phyloP scores from a whole-genome alignment of 306 rosid species.

The Vigna radiata region DNA sequence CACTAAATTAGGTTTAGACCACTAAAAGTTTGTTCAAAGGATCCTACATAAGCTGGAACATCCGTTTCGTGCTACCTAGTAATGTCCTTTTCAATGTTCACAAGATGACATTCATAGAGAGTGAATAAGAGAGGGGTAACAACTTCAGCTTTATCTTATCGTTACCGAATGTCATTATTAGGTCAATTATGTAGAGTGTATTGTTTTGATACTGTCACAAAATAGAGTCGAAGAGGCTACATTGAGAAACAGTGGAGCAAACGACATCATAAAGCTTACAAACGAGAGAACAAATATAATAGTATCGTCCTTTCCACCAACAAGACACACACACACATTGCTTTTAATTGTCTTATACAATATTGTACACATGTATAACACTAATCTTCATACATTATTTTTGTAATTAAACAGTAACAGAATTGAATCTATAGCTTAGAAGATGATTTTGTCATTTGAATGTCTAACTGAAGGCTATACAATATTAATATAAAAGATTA shows the following conservation, averaged over 20 bases:
- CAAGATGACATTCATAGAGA: conserved; percentile 1
- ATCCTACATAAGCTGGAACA: conserved; percentile 18
- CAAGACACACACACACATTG: neutral
- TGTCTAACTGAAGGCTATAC: too few relatives aligned
- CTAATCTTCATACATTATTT: neutral
- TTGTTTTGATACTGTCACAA: neutral
- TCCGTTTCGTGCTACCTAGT: conserved; percentile 26
- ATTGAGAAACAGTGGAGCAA: neutral
- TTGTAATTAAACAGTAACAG: neutral
- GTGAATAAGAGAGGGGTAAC: neutral
- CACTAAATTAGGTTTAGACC: neutral
- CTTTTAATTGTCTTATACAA: neutral
- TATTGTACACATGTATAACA: neutral
- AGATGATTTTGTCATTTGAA: neutral
- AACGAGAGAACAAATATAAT: neutral
- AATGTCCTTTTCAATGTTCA: conserved; percentile 31
- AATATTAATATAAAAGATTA: too few relatives aligned
- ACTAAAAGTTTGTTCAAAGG: conserved; percentile 1
- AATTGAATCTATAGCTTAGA: neutral
- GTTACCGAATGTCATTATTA: neutral
- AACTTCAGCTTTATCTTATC: conserved; percentile 14
- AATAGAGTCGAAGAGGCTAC: neutral
- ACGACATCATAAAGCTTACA: neutral
- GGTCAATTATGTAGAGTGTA: neutral
- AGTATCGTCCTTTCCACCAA: neutral